Conservation (phyloP, 2,329 filamentous ascomycete genomes). For the Nannizziopsis arthrosporioides region DNA sequence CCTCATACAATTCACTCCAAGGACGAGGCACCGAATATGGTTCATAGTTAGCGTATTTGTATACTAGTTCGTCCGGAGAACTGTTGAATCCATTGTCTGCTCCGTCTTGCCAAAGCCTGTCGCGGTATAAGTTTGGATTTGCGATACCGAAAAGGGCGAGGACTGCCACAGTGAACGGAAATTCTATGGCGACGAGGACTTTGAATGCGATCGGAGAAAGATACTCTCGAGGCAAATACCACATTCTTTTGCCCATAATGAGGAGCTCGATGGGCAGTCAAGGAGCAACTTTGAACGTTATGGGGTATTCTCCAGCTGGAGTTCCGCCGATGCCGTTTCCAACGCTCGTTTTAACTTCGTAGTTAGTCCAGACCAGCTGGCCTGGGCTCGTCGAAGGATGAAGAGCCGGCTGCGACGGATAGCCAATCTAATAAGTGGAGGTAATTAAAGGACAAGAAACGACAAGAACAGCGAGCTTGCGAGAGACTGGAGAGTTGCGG, state of each 20-base stretch:
- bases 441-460: neutral
- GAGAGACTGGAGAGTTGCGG: neutral
- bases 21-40: conserved; percentile 44
- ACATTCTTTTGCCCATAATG: conserved; percentile 12
- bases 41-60: conserved; percentile 48
- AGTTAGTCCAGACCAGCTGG: conserved; percentile 14
- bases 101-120: conserved; percentile 51
- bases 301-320: too few relatives aligned
- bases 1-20: conserved; percentile 48
- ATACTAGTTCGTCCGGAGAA: conserved; percentile 44
- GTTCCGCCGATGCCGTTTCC: too few relatives aligned
- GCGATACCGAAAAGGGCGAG: conserved; percentile 52
- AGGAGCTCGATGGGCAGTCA: neutral
- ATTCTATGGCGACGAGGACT: conserved; percentile 43
- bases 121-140: conserved; percentile 49
- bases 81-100: conserved; percentile 52
- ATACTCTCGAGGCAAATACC: conserved; percentile 42
- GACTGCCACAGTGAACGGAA: conserved; percentile 46
- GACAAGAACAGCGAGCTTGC: neutral
- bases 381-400: conserved; percentile 1
- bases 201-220: conserved; percentile 42
- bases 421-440: neutral
- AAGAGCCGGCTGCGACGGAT: neutral
- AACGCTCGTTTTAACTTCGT: neutral
- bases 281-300: neutral